Conservation (phyloP, 2,329 filamentous ascomycete genomes). For the Fusarium tricinctum region DNA sequence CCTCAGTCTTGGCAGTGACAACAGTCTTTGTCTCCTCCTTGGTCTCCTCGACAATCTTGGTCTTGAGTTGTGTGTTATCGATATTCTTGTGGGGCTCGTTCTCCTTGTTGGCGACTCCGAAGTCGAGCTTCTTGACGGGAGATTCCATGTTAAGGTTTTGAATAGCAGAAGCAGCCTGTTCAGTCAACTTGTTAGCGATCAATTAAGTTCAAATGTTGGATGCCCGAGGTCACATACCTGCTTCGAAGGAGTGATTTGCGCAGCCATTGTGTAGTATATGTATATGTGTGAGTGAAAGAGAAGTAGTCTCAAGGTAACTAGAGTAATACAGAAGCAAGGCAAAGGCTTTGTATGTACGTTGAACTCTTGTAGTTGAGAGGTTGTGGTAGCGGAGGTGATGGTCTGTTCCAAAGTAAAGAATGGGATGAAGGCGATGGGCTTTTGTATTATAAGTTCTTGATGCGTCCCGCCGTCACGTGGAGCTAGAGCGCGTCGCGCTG, state of each 20-base stretch:
- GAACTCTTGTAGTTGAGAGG: slow-evolving; percentile 31
- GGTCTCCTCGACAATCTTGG: slow-evolving; percentile 67
- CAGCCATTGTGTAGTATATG: slow-evolving; percentile 72
- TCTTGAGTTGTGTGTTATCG: slow-evolving; percentile 71
- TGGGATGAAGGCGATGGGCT: slow-evolving; percentile 52
- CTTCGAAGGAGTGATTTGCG: slow-evolving; percentile 75
- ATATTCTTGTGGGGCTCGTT: slow-evolving; percentile 72
- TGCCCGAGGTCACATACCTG: slow-evolving; percentile 61
- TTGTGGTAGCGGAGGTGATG: slow-evolving; percentile 52
- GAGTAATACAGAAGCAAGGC: slow-evolving; percentile 35
- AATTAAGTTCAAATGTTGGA: slow-evolving; percentile 16
- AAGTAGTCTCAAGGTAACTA: slow-evolving; percentile 8
- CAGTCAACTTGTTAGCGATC: slow-evolving; percentile 52
- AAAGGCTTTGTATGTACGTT: slow-evolving; percentile 40
- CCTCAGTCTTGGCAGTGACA: slow-evolving; percentile 71
- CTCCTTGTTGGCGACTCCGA: slow-evolving; percentile 82
- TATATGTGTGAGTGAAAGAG: slow-evolving; percentile 18
- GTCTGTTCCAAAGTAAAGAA: slow-evolving; percentile 40
- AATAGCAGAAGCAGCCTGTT: slow-evolving; percentile 86
- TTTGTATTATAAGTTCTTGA: slow-evolving; percentile 57
- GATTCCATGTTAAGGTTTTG: slow-evolving; percentile 94
- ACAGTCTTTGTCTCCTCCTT: slow-evolving; percentile 55
- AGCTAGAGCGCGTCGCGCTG: slow-evolving; percentile 53
- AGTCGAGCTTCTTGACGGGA: slow-evolving; percentile 90
- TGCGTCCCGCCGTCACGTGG: slow-evolving; percentile 56